Conservation (phyloP, 257 asterid species). For the Hygrophila difformis region DNA sequence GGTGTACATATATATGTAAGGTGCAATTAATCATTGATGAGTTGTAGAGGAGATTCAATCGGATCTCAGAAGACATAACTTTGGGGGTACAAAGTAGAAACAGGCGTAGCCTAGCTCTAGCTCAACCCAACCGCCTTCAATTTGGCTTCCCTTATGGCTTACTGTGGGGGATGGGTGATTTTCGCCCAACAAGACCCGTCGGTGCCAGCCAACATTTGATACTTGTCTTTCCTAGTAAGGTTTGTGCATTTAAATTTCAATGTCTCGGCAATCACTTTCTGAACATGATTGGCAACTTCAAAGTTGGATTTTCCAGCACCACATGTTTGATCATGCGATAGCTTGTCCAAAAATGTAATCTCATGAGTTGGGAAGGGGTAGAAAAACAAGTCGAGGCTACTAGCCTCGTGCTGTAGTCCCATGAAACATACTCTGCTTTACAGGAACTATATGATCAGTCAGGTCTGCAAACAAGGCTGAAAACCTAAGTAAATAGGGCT, state of each 20-base stretch:
- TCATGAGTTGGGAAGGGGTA: neutral
- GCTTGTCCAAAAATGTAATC: slow-evolving; percentile 18
- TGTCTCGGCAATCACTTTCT: slow-evolving; percentile 21
- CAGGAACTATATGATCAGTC: slow-evolving; percentile 1
- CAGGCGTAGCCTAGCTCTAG: no score
- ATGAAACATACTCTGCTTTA: neutral
- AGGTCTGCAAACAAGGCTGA: neutral
- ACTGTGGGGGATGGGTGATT: no score
- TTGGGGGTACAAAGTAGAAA: no score
- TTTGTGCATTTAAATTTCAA: slow-evolving; percentile 27
- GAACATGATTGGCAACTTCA: slow-evolving; percentile 36
- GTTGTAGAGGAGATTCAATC: no score
- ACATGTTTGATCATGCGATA: slow-evolving; percentile 28
- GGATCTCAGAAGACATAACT: no score
- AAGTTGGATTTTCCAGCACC: slow-evolving; percentile 22
- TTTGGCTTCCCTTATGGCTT: no score
- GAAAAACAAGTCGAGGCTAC: neutral
- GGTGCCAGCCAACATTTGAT: slow-evolving; percentile 25
- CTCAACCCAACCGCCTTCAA: no score
- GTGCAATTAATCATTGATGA: no score
- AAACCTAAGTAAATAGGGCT: neutral
- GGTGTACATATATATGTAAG: no score
- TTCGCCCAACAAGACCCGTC: slow-evolving; percentile 29
- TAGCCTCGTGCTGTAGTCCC: neutral
- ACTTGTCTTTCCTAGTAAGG: slow-evolving; percentile 38